These are phyloP conservation scores for Thermoascus crustaceus DNA, from an alignment of 2,329 filamentous ascomycete species.

Conservation along the genomic window DNA sequence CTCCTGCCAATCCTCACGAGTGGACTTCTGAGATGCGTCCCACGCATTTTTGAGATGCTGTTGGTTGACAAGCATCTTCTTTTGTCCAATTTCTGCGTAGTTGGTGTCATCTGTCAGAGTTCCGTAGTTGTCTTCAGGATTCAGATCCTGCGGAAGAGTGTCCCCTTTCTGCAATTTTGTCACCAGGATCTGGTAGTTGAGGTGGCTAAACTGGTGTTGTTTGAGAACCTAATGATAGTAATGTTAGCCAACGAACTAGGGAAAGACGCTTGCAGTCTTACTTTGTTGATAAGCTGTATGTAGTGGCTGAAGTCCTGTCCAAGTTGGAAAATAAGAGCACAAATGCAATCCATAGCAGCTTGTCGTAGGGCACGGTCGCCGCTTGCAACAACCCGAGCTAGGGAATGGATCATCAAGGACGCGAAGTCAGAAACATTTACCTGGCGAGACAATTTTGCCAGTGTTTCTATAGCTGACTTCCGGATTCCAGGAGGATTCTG, in stretches of 20 bases:
- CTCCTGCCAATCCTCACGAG: slow-evolving; percentile 97
- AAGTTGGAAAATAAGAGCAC: slow-evolving; percentile 89
- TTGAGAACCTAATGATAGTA: slow-evolving; percentile 50
- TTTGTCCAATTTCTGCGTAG: slow-evolving; percentile 75
- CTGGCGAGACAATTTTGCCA: slow-evolving; percentile 87
- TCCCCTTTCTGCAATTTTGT: slow-evolving; percentile 92
- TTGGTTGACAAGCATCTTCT: slow-evolving; percentile 95
- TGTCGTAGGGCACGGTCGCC: slow-evolving; percentile 66
- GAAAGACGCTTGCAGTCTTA: slow-evolving; percentile 19
- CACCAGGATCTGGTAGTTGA: slow-evolving; percentile 86
- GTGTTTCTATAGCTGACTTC: slow-evolving; percentile 85
- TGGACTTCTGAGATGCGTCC: slow-evolving; percentile 95
- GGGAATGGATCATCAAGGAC: slow-evolving; percentile 88
- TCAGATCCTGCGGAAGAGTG: slow-evolving; percentile 87
- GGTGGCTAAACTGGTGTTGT: slow-evolving; percentile 72
- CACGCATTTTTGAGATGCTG: slow-evolving; percentile 95
- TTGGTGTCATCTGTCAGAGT: slow-evolving; percentile 71
- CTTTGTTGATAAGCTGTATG: slow-evolving; percentile 85
- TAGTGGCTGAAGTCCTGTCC: slow-evolving; percentile 95
- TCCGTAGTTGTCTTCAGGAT: slow-evolving; percentile 71
- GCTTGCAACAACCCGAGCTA: slow-evolving; percentile 71
- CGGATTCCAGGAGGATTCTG: slow-evolving; percentile 71
- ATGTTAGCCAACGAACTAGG: slow-evolving; percentile 4
- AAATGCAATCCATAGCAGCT: slow-evolving; percentile 85
- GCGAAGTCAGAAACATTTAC: slow-evolving; percentile 97